Evolutionary conservation across 306 rosid species (phyloP).

Genomic region (Cicer bijugum): DNA sequence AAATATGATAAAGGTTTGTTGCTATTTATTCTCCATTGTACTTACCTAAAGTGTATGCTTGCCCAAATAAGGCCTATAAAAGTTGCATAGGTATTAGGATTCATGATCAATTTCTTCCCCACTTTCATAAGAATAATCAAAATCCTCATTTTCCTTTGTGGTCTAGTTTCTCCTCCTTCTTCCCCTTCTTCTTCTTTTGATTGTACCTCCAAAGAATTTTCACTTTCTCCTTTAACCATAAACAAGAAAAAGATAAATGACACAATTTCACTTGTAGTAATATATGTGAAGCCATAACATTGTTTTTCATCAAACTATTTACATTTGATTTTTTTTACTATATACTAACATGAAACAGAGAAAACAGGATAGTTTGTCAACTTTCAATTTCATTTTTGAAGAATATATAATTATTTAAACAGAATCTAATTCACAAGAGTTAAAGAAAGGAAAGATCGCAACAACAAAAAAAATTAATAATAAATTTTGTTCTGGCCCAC

Average conservation of each 20-base stretch:
- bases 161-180: conserved; percentile 51
- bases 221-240: conserved; percentile 58
- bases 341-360: conserved; percentile 21
- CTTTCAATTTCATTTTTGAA: conserved; percentile 30
- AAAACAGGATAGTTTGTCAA: conserved; percentile 20
- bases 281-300: neutral
- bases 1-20: neutral
- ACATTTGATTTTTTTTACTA: neutral
- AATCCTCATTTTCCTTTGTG: conserved; percentile 54
- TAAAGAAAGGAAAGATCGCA: conserved; percentile 33
- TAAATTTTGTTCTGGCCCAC: conserved; percentile 44
- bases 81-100: conserved; percentile 97
- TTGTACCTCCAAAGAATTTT: conserved; percentile 58
- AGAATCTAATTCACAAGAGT: conserved; percentile 41
- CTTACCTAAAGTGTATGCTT: conserved; percentile 75
- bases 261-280: neutral
- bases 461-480: neutral
- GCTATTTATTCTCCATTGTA: neutral
- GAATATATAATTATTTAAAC: conserved; percentile 22
- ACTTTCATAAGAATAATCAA: conserved; percentile 66
- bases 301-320: neutral
- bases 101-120: conserved; percentile 68
- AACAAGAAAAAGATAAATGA: conserved; percentile 41
- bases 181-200: conserved; percentile 70
- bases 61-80: conserved; percentile 80